These are phyloP conservation scores for Boletus subcaerulescens DNA, from an alignment of 768 basidiomycete species.

Conservation along the genomic window DNA sequence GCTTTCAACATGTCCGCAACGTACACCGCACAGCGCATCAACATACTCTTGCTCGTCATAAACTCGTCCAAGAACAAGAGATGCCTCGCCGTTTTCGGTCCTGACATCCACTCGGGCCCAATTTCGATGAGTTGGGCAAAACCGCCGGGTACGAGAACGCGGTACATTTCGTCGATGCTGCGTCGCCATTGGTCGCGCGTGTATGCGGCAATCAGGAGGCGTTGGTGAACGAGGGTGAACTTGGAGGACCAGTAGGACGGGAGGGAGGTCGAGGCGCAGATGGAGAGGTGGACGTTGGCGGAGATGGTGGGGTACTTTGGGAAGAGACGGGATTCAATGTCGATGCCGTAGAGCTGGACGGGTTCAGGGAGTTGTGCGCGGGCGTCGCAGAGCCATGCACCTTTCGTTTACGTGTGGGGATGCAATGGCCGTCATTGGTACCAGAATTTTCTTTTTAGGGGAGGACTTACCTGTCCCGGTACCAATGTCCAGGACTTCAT, in stretches of 20 bases:
- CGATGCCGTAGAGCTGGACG: conserved; percentile 24
- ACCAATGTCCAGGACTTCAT: conserved; percentile 24
- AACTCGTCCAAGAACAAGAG: conserved; percentile 13
- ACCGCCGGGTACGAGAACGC: conserved; percentile 33
- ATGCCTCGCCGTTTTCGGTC: conserved; percentile 9
- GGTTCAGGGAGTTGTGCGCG: conserved; percentile 12
- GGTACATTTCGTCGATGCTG: conserved; percentile 25
- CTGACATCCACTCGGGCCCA: conserved; percentile 16
- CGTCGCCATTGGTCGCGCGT: conserved; percentile 27
- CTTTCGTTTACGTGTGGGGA: background rate
- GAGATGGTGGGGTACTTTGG: conserved; percentile 2
- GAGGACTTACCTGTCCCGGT: conserved; percentile 17
- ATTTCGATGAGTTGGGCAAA: conserved; percentile 33
- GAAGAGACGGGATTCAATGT: conserved; percentile 25
- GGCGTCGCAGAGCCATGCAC: conserved; percentile 22
- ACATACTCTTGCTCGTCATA: conserved; percentile 5
- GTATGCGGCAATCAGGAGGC: conserved; percentile 31
- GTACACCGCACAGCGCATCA: conserved; percentile 7
- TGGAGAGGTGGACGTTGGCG: conserved; percentile 19
- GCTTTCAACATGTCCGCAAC: conserved; percentile 20
- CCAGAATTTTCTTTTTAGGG: background rate
- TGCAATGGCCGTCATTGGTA: background rate
- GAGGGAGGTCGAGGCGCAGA: conserved; percentile 26
- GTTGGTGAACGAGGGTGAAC: conserved; percentile 33
- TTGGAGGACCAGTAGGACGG: conserved; percentile 29